Evolutionary conservation across 352 stramenopile genomes (phyloP), one percentile per base, ranked within the genome.

Genomic region (Phytopythium delawarense): DNA sequence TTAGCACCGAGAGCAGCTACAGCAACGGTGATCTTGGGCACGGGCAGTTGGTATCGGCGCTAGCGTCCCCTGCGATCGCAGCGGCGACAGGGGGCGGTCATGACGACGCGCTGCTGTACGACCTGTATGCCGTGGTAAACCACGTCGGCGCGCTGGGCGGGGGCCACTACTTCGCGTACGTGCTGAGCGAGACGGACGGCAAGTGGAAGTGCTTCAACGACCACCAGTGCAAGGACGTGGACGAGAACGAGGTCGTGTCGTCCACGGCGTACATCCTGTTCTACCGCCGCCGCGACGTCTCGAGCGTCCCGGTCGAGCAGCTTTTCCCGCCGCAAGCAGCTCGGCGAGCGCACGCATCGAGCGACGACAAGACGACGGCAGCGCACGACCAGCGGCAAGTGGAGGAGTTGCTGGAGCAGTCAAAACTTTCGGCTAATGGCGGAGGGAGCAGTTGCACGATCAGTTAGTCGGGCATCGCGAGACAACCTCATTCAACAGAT

Each of bases 131-230:
- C 9, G 96, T 99, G 11, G 93, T 99, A 39, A 98, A 99, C 75
- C 97, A 99, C 66, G 94, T 98, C 59, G 97, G 97, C 25, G 95
- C 90, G 2, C 76, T 99, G 1, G 96, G 93, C 32, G 90, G 80
- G 52, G 97, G 97, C 4, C 97, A 99, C 70, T 99, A 99, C 73
- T 91, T 93, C 66, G 87, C 88, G 2, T 93, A 94, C 55, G 74
- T 93, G 20, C 56, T 91, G 37, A 93, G 80, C 56, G 84, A 93
- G 69, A 69, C 87, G 16, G 84, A 94, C 62, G 87, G 87, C 30
- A 98, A 98, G 69, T 99, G 97, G 97, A 98, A 98, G 64, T 96
- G 97, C 69, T 99, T 99, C 71, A 99, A 99, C 65, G 97, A 99
- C 76, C 92, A 87, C 63, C 83, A 87, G 65, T 97, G 78, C 74